phyloP scores from a whole-genome alignment of 257 asterid species.

The Nicotiana obtusifolia region DNA sequence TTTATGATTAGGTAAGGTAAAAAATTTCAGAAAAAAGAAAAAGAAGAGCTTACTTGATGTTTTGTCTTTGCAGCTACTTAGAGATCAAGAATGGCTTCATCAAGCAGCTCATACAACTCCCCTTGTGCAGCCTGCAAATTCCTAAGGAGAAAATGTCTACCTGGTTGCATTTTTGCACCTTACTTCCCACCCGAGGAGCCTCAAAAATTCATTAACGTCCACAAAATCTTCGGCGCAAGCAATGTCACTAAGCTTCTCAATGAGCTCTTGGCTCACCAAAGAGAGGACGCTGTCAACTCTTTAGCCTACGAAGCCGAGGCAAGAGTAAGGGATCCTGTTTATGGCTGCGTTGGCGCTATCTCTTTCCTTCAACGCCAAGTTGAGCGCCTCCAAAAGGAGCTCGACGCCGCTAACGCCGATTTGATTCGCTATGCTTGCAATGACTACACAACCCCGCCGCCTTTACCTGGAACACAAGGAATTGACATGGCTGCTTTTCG shows the following conservation, averaged over 20 bases:
- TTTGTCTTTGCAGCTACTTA: background rate
- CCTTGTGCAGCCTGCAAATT: constrained; percentile 60
- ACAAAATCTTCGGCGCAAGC: constrained; percentile 46
- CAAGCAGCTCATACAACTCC: constrained; percentile 39
- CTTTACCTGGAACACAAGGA: background rate
- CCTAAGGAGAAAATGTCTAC: constrained; percentile 39
- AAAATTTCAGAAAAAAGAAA: background rate
- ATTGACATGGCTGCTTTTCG: background rate
- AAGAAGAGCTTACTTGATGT: background rate
- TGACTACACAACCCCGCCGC: background rate
- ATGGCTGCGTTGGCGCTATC: constrained; percentile 46
- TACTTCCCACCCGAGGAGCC: constrained; percentile 50
- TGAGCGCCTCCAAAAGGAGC: constrained; percentile 37
- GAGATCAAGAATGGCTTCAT: constrained; percentile 34
- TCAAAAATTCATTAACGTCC: constrained; percentile 42
- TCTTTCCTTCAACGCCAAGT: constrained; percentile 40
- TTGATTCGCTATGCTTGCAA: constrained; percentile 32
- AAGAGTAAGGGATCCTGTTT: constrained; percentile 41
- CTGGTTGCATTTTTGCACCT: constrained; percentile 37
- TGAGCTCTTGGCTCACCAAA: constrained; percentile 38
- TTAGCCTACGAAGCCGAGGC: constrained; percentile 50
- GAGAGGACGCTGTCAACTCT: constrained; percentile 47
- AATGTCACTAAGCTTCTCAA: constrained; percentile 40
- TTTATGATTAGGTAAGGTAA: background rate
- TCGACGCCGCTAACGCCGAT: constrained; percentile 31